Conservation (phyloP, 73 alveolate species). For the Halteria grandinella region DNA sequence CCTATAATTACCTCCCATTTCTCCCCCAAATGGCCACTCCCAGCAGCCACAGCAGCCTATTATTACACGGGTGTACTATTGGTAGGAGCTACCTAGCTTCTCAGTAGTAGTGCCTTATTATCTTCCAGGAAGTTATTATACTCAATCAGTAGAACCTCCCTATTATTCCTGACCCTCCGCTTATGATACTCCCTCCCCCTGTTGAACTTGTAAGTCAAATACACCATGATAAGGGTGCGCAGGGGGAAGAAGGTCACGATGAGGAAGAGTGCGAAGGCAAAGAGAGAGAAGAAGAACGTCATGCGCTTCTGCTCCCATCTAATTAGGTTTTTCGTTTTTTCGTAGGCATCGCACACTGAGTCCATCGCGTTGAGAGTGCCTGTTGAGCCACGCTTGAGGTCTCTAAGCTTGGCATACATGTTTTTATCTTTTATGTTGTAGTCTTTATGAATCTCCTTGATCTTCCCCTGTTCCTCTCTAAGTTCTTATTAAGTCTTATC, state of each 20-base stretch:
- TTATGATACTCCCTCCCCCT: conserved; percentile 56
- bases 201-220: conserved; percentile 50
- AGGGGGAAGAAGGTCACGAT: conserved; percentile 62
- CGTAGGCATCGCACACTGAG: conserved; percentile 47
- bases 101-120: no score
- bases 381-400: conserved; percentile 38
- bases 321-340: conserved; percentile 49
- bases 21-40: conserved; percentile 9
- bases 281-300: conserved; percentile 55
- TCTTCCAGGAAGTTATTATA: conserved; percentile 32
- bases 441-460: conserved; percentile 28
- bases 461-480: conserved; percentile 39
- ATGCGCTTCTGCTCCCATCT: conserved; percentile 57
- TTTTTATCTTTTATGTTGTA: conserved; percentile 38
- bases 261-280: conserved; percentile 17
- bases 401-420: conserved; percentile 24
- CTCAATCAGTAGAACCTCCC: conserved; percentile 38
- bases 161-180: conserved; percentile 51
- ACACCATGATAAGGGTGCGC: conserved; percentile 29
- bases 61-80: no score
- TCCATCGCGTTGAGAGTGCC: conserved; percentile 49
- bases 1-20: conserved; percentile 12
- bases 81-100: no score
- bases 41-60: no score
- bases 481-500: background rate